A percentile compares a stretch with the other conserved stretches of the same genome.
Conservation (phyloP, 2,329 filamentous ascomycete genomes). For the Nemania abortiva region DNA sequence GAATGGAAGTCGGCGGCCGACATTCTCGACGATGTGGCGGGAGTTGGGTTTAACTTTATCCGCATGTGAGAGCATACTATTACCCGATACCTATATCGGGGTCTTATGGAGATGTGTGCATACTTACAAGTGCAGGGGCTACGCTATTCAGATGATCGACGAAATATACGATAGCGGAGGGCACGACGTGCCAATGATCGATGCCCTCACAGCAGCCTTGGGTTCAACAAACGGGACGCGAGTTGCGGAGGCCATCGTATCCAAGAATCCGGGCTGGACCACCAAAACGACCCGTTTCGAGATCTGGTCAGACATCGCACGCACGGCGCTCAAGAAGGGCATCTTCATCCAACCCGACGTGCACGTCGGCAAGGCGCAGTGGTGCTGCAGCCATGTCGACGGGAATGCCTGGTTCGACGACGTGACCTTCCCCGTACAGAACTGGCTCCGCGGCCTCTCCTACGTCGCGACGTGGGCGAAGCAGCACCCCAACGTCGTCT, state of each 20-base stretch:
- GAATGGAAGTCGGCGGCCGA: constrained; percentile 64
- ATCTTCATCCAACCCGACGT: constrained; percentile 58
- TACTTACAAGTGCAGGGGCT: constrained; percentile 54
- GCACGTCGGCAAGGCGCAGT: constrained; percentile 56
- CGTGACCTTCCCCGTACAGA: constrained; percentile 63
- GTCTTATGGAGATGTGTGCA: background rate
- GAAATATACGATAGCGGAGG: constrained; percentile 56
- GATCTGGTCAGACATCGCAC: constrained; percentile 56
- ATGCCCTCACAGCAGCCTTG: constrained; percentile 55
- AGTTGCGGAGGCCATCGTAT: constrained; percentile 60
- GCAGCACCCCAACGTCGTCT: constrained; percentile 56
- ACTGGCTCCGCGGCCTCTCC: constrained; percentile 66
- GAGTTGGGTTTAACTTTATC: constrained; percentile 67
- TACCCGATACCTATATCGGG: background rate
- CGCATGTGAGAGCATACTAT: constrained; percentile 54
- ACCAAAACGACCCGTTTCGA: constrained; percentile 61
- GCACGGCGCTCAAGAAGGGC: constrained; percentile 48
- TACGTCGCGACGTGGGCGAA: constrained; percentile 63
- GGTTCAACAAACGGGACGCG: constrained; percentile 62
- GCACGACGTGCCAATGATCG: constrained; percentile 55
- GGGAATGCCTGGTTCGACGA: constrained; percentile 69
- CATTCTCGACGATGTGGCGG: constrained; percentile 62
- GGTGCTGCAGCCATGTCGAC: constrained; percentile 62
- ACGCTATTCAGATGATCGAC: constrained; percentile 68
- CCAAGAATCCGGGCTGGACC: constrained; percentile 63